These are phyloP conservation scores for Bipolaris zeicola DNA, from an alignment of 2,329 filamentous ascomycete genomes.

Conservation along the genomic window DNA sequence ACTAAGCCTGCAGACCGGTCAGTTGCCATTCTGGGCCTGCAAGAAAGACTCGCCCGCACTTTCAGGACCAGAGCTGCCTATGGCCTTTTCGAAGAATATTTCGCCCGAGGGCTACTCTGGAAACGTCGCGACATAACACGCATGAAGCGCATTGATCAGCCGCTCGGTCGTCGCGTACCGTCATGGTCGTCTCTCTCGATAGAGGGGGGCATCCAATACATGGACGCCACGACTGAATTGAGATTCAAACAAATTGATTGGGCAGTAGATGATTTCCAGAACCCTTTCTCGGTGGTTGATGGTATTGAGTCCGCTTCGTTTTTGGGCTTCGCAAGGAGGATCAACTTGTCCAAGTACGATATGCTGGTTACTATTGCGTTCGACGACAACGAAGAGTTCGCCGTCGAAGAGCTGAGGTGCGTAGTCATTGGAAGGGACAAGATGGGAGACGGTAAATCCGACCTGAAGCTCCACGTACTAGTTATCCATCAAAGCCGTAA, in stretches of 20 bases:
- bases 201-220: background rate
- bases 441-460: background rate
- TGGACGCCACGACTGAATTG: background rate
- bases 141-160: conserved; percentile 13
- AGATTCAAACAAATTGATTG: background rate
- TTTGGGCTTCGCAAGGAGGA: background rate
- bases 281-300: background rate
- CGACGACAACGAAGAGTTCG: background rate
- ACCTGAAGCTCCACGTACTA: background rate
- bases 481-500: background rate
- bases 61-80: conserved; percentile 15
- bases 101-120: conserved; percentile 27
- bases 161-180: conserved; percentile 8
- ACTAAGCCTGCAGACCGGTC: conserved; percentile 18
- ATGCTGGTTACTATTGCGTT: background rate
- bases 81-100: conserved; percentile 20
- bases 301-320: background rate
- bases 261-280: background rate
- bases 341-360: background rate
- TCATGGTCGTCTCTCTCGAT: conserved; percentile 18
- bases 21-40: conserved; percentile 23
- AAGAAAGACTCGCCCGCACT: conserved; percentile 16
- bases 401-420: background rate
- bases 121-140: conserved; percentile 6
- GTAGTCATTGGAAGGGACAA: background rate